Evolutionary conservation across 2,329 filamentous ascomycete genomes (phyloP), one percentile per base, ranked within the genome.

Genomic region (Ophidiomyces ophidiicola): DNA sequence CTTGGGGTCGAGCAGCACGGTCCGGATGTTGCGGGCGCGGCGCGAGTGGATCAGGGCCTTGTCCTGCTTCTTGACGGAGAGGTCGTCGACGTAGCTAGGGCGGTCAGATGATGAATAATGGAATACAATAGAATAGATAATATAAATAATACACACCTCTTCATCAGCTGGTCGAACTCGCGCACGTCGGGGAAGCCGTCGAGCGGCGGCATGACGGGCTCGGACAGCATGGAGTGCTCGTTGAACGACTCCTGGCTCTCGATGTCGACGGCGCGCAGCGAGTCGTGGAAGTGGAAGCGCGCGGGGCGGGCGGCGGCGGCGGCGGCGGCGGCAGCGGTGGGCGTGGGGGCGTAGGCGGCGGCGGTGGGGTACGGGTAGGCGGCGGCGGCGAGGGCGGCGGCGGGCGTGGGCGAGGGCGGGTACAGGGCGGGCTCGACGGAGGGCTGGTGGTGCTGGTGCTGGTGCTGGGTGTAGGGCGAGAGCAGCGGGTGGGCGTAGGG

Each of bases 31-130:
- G 26, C 62, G 55, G 15, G 65, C 66, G 48, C 66, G 56, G 41
- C 54, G 59, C 15, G 66, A 61, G 48, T 67, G 63, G 21, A 70
- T 70, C 45, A 70, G 54, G 3, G 67, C 67, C 44, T 70, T 70
- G 46, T 70, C 67, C 50, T 67, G 65, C 39, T 70, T 70, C 46
- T 69, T 69, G 23, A 64, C 56, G 5, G 67, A 69, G 10, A 70
- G 54, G 24, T 65, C 64, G 32, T 64, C 56, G 23, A 70, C 64
- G 44, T 70, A 70, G 33, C 67, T 69, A 37, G 19, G 8, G 11
- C 6, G 6, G 12, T 33, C 12, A 33, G 21, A 11, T 6, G 24
- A 17, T 10, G 10, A 21, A n/a, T n/a, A 15, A 30, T 7, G 8
- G 26, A n/a, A n/a, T n/a, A n/a, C n/a, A 15, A 6, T 3, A 3